phyloP scores from a whole-genome alignment of 179 eudicot genomes.

The Beta lomatogona region DNA sequence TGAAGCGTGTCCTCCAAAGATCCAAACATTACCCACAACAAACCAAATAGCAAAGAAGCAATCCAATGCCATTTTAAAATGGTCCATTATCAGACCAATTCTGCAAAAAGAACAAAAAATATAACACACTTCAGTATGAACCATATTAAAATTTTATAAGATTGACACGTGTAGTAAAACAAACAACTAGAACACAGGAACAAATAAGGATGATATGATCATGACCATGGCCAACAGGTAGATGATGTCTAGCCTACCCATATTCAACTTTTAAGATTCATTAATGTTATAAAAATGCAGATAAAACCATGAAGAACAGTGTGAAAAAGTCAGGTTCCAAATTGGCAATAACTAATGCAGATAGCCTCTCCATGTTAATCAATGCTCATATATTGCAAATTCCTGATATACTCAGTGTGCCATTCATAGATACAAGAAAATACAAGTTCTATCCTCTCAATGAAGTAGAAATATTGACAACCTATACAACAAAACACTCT shows the following conservation, averaged over 20 bases:
- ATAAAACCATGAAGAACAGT: not conserved
- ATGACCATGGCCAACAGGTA: not conserved
- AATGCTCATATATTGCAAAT: conserved; percentile 7
- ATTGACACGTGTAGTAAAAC: not conserved
- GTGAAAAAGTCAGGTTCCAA: not conserved
- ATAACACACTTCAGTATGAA: not conserved
- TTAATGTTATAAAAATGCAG: not conserved
- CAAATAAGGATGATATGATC: not conserved
- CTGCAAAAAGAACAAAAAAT: conserved; percentile 31
- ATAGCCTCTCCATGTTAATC: not conserved
- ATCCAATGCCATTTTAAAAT: conserved; percentile 80
- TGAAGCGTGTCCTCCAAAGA: conserved; percentile 83
- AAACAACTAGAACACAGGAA: not conserved
- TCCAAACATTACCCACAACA: conserved; percentile 91
- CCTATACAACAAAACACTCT: not conserved
- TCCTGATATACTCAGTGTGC: not conserved
- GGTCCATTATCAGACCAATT: conserved; percentile 54
- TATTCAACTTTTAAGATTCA: not conserved
- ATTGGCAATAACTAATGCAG: not conserved
- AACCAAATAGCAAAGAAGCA: conserved; percentile 94
- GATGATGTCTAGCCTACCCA: not conserved
- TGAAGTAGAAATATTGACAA: not conserved
- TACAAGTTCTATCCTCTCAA: not conserved
- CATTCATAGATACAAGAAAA: not conserved
- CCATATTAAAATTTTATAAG: not conserved